phyloP scores from a whole-genome alignment of 371 early-diverging fungal genomes.

The Rhizopus delemar region DNA sequence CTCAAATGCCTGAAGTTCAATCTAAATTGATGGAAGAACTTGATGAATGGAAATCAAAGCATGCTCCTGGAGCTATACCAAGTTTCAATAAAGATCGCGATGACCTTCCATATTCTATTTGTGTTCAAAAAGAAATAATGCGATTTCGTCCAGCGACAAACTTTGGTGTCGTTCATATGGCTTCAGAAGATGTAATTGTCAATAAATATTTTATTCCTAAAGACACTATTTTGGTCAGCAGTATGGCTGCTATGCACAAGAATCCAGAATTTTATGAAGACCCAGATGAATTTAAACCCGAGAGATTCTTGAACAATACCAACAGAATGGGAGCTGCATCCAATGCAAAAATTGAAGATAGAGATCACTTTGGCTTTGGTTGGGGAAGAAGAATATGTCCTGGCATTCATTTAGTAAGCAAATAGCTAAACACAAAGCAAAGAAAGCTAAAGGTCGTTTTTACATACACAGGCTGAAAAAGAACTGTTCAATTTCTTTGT shows the following conservation, averaged over 20 bases:
- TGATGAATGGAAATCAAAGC: constrained; percentile 4
- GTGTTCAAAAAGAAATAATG: constrained; percentile 13
- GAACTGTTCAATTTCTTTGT: constrained; percentile 16
- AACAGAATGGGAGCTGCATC: constrained; percentile 2
- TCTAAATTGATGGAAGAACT: constrained; percentile 7
- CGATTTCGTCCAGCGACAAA: constrained; percentile 7
- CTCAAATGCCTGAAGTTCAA: constrained; percentile 13
- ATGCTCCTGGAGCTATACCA: not conserved
- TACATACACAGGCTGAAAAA: constrained; percentile 7
- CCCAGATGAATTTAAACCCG: constrained; percentile 11
- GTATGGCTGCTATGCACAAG: constrained; percentile 9
- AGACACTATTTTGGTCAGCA: not conserved
- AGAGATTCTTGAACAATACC: constrained; percentile 8
- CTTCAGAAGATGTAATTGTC: not conserved
- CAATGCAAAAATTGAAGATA: constrained; percentile 5
- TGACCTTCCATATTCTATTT: constrained; percentile 6
- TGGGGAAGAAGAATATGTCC: constrained; percentile 4
- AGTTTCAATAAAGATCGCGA: not conserved
- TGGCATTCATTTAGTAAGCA: not conserved
- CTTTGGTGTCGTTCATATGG: constrained; percentile 13
- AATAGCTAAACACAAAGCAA: not conserved
- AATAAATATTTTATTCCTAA: constrained; percentile 13
- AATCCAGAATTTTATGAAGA: constrained; percentile 3
- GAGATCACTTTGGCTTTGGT: constrained; percentile 10
- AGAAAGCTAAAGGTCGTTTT: not conserved